Evolutionary conservation across 1,139 yeast species (phyloP).

Genomic region (Oligophagozyma castellii): DNA sequence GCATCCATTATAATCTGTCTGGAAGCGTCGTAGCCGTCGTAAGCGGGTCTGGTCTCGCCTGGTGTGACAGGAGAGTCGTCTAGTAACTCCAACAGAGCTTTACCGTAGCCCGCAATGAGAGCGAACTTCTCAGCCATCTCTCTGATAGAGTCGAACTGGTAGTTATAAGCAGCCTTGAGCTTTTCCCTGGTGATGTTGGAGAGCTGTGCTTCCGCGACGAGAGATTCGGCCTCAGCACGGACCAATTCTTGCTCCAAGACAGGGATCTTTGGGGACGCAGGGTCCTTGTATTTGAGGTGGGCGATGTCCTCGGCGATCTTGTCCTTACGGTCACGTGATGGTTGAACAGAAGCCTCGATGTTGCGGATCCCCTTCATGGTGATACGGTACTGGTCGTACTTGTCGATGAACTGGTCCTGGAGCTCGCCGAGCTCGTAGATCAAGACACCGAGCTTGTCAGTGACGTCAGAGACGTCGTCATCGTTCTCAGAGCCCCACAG

Average conservation of each 20-base stretch:
- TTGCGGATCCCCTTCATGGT: slow-evolving; percentile 70
- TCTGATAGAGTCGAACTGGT: slow-evolving; percentile 71
- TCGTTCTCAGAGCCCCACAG: slow-evolving; percentile 79
- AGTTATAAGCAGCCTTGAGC: slow-evolving; percentile 71
- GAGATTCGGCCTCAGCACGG: slow-evolving; percentile 81
- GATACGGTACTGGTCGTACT: slow-evolving; percentile 75
- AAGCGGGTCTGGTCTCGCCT: slow-evolving; percentile 82
- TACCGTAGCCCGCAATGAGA: slow-evolving; percentile 79
- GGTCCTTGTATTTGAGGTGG: slow-evolving; percentile 69
- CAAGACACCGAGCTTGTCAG: slow-evolving; percentile 76
- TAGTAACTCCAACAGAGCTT: slow-evolving; percentile 66
- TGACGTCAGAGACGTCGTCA: slow-evolving; percentile 73
- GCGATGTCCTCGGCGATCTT: slow-evolving; percentile 79
- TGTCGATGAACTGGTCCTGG: slow-evolving; percentile 78
- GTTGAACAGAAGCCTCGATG: slow-evolving; percentile 79
- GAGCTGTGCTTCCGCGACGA: slow-evolving; percentile 84
- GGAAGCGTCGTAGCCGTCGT: slow-evolving; percentile 79
- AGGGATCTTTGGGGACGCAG: slow-evolving; percentile 68
- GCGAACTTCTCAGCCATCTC: slow-evolving; percentile 78
- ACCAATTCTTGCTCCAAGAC: slow-evolving; percentile 80
- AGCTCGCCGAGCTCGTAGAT: slow-evolving; percentile 74
- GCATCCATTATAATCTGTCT: slow-evolving; percentile 79
- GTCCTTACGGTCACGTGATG: slow-evolving; percentile 75
- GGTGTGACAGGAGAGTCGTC: slow-evolving; percentile 83
- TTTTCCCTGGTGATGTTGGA: slow-evolving; percentile 80